Base-by-base conservation (phyloP, 352 stramenopile species). In the Globisporangium solare region DNA sequence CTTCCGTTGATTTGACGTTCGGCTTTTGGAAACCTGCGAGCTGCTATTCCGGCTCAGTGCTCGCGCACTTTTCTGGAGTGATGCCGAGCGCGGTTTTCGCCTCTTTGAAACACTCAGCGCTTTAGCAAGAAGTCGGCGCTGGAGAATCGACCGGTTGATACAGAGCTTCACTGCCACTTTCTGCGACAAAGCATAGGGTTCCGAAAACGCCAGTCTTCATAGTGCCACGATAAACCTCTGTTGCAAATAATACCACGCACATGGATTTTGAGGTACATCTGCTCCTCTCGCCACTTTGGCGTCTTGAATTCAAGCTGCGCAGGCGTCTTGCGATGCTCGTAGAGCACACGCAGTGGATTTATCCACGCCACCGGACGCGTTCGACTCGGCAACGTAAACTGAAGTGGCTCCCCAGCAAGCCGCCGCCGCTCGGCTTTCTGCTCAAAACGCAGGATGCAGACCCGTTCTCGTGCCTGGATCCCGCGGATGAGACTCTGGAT, bases 401-500 rank as follows among this genome's bases (percentile, higher is more conserved):
- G 72, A 24, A 83, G 64, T 4, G 72, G 58, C 2, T 76, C 31
- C 0, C 70, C 76, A 7, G 54, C 63, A 20, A 53, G 63, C 5
- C 68, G 62, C 17, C 66, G 58, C 48, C 67, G 55, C 39, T 83
- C 72, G 27, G 72, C 80, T 14, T 74, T 80, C 2, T 53, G 56
- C 50, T 88, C 74, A 58, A 88, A 88, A 22, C 42, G 65, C 11
- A 82, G 62, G 45, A 81, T 83, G 32, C 70, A 60, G 1, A 75
- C 73, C 4, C 73, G 70, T 42, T 88, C 73, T 0, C 74, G 71
- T 2, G 74, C 77, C 51, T 83, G 73, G 45, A 74, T 75, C 12
- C 76, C 76, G 35, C 76, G 74, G 32, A 87, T 71, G 14, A 87
- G 58, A 41, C 68, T 64, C 40, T 87, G 76, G 56, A 85, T 85